Evolutionary conservation across 106 monocot genomes (phyloP).

Genomic region (Gastrodia elata): DNA sequence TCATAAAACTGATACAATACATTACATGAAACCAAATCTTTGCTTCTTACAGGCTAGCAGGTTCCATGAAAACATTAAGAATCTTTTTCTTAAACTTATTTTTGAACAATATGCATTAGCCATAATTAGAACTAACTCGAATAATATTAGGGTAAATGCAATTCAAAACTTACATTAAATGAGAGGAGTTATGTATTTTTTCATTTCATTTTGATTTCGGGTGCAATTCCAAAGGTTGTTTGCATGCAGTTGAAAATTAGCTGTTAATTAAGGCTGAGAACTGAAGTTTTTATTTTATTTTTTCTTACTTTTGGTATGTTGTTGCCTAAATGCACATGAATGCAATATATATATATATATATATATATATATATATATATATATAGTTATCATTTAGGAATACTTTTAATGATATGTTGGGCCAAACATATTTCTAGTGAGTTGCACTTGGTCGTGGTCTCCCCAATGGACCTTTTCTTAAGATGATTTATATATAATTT

Average conservation of each 20-base stretch:
- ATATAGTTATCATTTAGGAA: no score
- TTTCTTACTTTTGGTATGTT: conserved; percentile 8
- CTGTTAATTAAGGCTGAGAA: neutral
- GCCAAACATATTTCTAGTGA: no score
- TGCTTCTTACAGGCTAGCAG: conserved; percentile 4
- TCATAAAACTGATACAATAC: neutral
- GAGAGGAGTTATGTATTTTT: conserved; percentile 11
- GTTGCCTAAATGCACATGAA: conserved; percentile 11
- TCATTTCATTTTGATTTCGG: conserved; percentile 1
- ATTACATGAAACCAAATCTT: neutral
- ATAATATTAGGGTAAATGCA: neutral
- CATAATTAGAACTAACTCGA: neutral
- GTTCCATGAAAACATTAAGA: conserved; percentile 10
- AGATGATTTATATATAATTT: no score
- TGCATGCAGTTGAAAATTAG: neutral
- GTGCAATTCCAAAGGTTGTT: neutral
- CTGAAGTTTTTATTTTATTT: neutral
- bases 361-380: no score
- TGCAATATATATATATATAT: conserved; percentile 6
- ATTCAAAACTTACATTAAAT: neutral
- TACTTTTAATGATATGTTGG: no score
- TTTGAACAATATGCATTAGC: neutral
- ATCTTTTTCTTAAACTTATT: neutral
- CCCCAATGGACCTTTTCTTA: no score
- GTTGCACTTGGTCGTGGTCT: no score